Evolutionary conservation across 345 rosid species (phyloP), one percentile per base, ranked within the genome.

Genomic region (Salix exigua): DNA sequence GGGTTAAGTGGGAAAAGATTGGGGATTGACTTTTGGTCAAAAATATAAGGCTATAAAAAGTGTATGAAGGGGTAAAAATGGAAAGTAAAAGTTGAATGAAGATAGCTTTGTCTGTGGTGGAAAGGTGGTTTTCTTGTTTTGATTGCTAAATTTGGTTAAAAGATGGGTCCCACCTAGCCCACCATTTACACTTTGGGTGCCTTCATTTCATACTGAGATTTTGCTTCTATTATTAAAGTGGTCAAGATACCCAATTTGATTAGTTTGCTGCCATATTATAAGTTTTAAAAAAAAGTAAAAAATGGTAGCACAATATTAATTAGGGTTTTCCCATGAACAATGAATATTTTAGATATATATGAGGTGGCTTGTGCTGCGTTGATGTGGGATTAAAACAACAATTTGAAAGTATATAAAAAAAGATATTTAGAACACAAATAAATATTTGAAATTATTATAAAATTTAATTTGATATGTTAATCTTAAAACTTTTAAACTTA

Each of bases 111-210:
- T n/a, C n/a, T 13, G 58, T 18, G 71, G 44, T 60, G 71, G 62
- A 72, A 78, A 76, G 77, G 68, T 70, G n/a, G 1, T 3, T 5
- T 1, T 55, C 64, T 85, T 74, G 74, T 70, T 35, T 14, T 58
- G 75, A 26, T 70, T 71, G 66, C 81, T 76, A 74, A 71, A 66
- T 77, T n/a, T n/a, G n/a, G n/a, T n/a, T n/a, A n/a, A n/a, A 10
- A 26, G n/a, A 7, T n/a, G n/a, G n/a, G 75, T 44, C 82, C 79
- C 75, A 75, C 48, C 18, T 12, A 60, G 81, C 87, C 82, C 31
- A 26, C 73, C 16, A 19, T 70, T 79, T 51, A n/a, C 73, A 48
- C 33, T 72, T 69, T 66, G 16, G 14, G 31, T 44, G 55, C 65
- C 51, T 25, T 11, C 25, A 28, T 78, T 78, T 66, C 73, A 78